Base-by-base conservation (phyloP, 2,329 filamentous ascomycete species). In the Elsinoe australis region DNA sequence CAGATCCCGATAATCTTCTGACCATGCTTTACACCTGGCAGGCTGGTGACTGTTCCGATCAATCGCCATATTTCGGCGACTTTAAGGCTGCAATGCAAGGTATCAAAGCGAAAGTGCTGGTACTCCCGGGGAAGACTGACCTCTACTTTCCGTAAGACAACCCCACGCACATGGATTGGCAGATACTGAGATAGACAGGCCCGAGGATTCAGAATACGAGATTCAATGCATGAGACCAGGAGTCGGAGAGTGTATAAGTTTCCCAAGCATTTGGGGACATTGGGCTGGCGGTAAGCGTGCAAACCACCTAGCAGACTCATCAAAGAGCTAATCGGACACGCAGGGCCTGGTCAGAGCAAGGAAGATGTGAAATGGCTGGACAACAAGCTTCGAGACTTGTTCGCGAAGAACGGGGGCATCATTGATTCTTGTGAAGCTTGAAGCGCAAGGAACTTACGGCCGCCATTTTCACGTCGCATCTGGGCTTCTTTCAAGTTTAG, bases 21-120 rank as follows among this genome's bases (percentile, higher is more conserved):
- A 74, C 75, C 1, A 87, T 88, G 85, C 67, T 87, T 3, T 75
- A 83, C 26, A 88, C 84, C 0, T 92, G 86, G 86, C 85, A 90
- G 62, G 72, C 76, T 4, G 85, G 75, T 1, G 83, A 90, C 57
- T 75, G 79, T 42, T 85, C 83, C 3, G 65, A 75, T 4, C 82
- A 87, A 58, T 72, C 79, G 48, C 80, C 78, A 2, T 88, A 85
- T 54, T 74, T 81, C 51, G 80, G 77, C 1, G 67, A 84, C 53
- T 64, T 65, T 35, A 49, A 56, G n/a, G 59, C 59, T 1, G 79
- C 82, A 0, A 73, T 90, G 76, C 69, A 71, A 38, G 73, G 70
- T 2, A 87, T 90, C 63, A 84, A 82, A 60, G 81, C 84, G 1
- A 85, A 80, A 56, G 80, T 77, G 0, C 65, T 90, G 33, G 81